Percentiles rank a stretch among this genome's conserved stretches.
These are phyloP conservation scores for Tremellales sp. DNA, from an alignment of 1,284 basidiomycete species.

Conservation along the genomic window DNA sequence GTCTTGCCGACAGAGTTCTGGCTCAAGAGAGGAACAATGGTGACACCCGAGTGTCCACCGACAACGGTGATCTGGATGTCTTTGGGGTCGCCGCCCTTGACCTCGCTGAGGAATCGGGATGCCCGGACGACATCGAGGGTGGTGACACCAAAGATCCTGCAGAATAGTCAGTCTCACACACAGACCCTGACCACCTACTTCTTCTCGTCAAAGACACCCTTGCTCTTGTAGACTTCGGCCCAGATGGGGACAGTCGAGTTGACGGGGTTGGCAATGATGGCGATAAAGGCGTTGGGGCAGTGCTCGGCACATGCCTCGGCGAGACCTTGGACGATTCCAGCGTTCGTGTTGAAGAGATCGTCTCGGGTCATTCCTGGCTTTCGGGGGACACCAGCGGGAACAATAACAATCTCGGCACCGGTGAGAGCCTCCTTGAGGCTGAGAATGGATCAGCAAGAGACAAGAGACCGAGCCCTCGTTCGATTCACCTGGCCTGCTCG, in stretches of 20 bases:
- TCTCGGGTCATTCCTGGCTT: slow-evolving; percentile 73
- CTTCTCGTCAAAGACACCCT: slow-evolving; percentile 63
- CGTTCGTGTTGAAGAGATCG: slow-evolving; percentile 66
- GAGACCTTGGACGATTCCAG: slow-evolving; percentile 90
- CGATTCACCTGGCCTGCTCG: slow-evolving; percentile 49
- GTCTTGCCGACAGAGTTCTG: slow-evolving; percentile 66
- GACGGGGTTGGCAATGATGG: slow-evolving; percentile 95
- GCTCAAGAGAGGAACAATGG: slow-evolving; percentile 93
- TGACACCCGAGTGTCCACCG: slow-evolving; percentile 94
- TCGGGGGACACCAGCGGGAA: slow-evolving; percentile 95
- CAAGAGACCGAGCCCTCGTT: not conserved
- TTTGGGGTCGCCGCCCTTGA: slow-evolving; percentile 99
- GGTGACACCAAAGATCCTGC: slow-evolving; percentile 61
- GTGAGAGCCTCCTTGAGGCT: slow-evolving; percentile 78
- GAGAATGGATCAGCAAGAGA: slow-evolving; percentile 1
- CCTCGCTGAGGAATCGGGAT: slow-evolving; percentile 93
- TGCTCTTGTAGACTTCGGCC: slow-evolving; percentile 80
- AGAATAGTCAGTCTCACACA: not conserved
- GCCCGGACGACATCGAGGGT: slow-evolving; percentile 78
- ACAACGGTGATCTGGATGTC: slow-evolving; percentile 85
- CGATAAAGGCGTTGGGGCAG: slow-evolving; percentile 86
- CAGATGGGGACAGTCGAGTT: slow-evolving; percentile 98
- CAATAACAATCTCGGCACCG: slow-evolving; percentile 85
- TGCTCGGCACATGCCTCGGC: slow-evolving; percentile 80
- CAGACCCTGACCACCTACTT: slow-evolving; percentile 52